Conservation (phyloP, 345 rosid species). For the Dipteronia sinensis region DNA sequence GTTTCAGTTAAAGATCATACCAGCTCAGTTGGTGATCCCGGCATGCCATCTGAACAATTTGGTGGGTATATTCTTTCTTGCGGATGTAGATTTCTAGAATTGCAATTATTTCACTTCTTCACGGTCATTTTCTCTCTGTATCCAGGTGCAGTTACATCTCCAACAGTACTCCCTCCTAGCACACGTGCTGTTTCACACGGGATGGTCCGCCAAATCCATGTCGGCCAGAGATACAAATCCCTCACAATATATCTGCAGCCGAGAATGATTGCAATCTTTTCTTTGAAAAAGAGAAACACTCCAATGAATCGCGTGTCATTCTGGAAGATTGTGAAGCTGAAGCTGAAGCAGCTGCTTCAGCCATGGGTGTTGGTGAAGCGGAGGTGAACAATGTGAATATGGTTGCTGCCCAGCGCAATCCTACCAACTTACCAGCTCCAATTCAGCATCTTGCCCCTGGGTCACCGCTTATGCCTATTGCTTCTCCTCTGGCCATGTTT, state of each 20-base stretch:
- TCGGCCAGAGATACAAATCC: slow-evolving; percentile 47
- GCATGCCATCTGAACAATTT: no score
- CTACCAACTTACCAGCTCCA: slow-evolving; percentile 57
- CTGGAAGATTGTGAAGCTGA: slow-evolving; percentile 80
- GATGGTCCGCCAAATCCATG: slow-evolving; percentile 57
- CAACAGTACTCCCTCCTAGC: slow-evolving; percentile 62
- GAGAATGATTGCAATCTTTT: slow-evolving; percentile 60
- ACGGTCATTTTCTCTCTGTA: slow-evolving; percentile 14
- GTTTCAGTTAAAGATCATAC: slow-evolving; percentile 66
- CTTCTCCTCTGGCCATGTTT: slow-evolving; percentile 85
- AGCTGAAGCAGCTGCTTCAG: slow-evolving; percentile 89
- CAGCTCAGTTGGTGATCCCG: slow-evolving; percentile 46
- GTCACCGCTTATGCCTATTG: slow-evolving; percentile 70
- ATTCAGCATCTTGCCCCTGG: slow-evolving; percentile 83
- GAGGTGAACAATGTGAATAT: slow-evolving; percentile 41
- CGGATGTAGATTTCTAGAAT: neutral
- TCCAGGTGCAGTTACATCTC: slow-evolving; percentile 93
- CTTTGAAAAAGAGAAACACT: slow-evolving; percentile 68
- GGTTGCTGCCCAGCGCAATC: slow-evolving; percentile 61
- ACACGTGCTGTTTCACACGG: slow-evolving; percentile 52
- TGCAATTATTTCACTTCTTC: slow-evolving; percentile 7
- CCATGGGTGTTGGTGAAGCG: slow-evolving; percentile 63
- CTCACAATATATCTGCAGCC: slow-evolving; percentile 42
- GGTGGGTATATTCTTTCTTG: slow-evolving; percentile 46
- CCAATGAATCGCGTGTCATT: slow-evolving; percentile 50